phyloP scores from a whole-genome alignment of 345 rosid species.

The Syzygium aromaticum region DNA sequence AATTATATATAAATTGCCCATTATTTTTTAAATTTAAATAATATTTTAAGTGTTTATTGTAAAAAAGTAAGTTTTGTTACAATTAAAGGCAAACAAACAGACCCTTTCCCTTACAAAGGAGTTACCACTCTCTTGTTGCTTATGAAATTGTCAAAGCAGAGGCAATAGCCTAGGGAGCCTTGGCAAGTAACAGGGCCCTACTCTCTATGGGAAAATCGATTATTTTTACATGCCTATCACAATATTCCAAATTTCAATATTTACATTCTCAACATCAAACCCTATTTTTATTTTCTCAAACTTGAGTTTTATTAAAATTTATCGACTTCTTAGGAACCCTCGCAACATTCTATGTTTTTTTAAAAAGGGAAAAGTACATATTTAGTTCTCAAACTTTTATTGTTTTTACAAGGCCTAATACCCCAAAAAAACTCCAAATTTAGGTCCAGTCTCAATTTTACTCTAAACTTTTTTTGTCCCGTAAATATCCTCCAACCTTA shows the following conservation, averaged over 20 bases:
- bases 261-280: background rate
- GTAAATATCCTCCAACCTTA: too few species aligned
- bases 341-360: background rate
- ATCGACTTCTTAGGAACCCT: background rate
- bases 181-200: background rate
- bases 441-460: too few species aligned
- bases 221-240: background rate
- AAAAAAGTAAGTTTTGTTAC: background rate
- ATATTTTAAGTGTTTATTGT: background rate
- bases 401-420: background rate
- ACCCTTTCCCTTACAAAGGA: background rate
- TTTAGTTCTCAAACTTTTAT: background rate
- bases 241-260: background rate
- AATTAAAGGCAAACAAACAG: background rate
- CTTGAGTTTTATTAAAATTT: background rate
- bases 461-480: too few species aligned
- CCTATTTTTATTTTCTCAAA: background rate
- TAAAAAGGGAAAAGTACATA: background rate
- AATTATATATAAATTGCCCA: background rate
- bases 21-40: background rate
- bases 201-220: background rate
- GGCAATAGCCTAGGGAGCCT: background rate
- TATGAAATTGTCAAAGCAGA: background rate
- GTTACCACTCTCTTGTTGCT: background rate
- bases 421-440: too few species aligned